Base-by-base conservation (phyloP, 306 rosid genomes). In the Herpetospermum pedunculosum region DNA sequence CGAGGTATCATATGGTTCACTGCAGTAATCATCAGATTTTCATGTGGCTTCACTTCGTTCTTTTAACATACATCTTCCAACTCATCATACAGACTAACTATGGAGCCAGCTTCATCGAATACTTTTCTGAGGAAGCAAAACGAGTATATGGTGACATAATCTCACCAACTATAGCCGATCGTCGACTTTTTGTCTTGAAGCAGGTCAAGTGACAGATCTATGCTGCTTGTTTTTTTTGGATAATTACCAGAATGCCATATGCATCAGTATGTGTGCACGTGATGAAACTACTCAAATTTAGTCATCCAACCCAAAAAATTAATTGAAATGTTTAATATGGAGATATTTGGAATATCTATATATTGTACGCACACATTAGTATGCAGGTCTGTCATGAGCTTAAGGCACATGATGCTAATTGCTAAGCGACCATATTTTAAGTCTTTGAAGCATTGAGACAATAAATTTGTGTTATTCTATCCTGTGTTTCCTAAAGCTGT, bases 61-160 rank as follows among this genome's bases (percentile, higher is more conserved):
- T 69, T 70, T 35, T 74, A 50, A 35, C 75, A 58, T 82, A 18
- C 70, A 80, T 26, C 68, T 46, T 58, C 58, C 73, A 41, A 41
- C 37, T 79, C 38, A 43, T 60, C 34, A 75, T 83, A 47, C 84
- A 94, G 99, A 70, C 85, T 69, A 83, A 30, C 64, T 94, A 94
- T 34, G 92, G 99, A 76, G 90, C 97, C 83, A 74, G 79, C 76
- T 94, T 91, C 67, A 88, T 94, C n/a, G 99, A 94, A 89, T 94
- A 91, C 81, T 77, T 83, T 76, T 79, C 96, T 1, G 99, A 91
- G 84, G 99, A 94, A 85, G 99, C 96, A 72, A 94, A 89, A 77
- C 96, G 97, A 53, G 35, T 94, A 76, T 94, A 89, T 82, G 97
- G 99, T 75, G 99, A 94, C 83, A 88, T 94, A 78, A 94, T 94